Evolutionary conservation across 208 protist species (phyloP).

Genomic region (Trypanosoma conorhini): DNA sequence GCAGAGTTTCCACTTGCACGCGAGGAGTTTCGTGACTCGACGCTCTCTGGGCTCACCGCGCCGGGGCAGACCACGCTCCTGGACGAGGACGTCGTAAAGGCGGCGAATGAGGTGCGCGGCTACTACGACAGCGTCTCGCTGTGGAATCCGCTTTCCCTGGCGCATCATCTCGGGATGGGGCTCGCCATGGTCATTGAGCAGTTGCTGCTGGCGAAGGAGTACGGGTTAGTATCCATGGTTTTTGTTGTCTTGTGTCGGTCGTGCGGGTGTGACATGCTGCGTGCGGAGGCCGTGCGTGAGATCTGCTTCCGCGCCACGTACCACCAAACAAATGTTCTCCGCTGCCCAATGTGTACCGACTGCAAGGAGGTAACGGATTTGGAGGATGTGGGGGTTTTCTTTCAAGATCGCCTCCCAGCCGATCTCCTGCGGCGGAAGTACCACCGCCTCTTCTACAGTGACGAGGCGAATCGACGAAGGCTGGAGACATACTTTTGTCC

Average conservation of each 20-base stretch:
- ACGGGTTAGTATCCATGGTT: conserved; percentile 47
- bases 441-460: conserved; percentile 73
- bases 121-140: conserved; percentile 70
- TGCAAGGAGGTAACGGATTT: conserved; percentile 53
- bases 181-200: conserved; percentile 71
- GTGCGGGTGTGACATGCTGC: conserved; percentile 73
- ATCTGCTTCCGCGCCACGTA: conserved; percentile 67
- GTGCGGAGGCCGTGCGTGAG: conserved; percentile 53
- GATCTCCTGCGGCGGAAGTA: conserved; percentile 46
- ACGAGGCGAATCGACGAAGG: conserved; percentile 44
- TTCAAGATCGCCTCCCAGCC: conserved; percentile 47
- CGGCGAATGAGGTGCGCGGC: conserved; percentile 48
- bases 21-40: conserved; percentile 51
- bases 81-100: conserved; percentile 30
- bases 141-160: conserved; percentile 72
- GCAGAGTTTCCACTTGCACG: conserved; percentile 46
- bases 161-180: conserved; percentile 49
- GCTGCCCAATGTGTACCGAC: conserved; percentile 82
- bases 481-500: conserved; percentile 80
- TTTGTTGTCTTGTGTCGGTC: conserved; percentile 79
- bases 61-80: conserved; percentile 41
- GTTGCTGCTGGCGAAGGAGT: conserved; percentile 72
- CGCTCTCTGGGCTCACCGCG: conserved; percentile 34
- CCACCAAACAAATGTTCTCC: conserved; percentile 61
- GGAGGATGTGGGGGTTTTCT: conserved; percentile 65